Evolutionary conservation across 73 alveolate species (phyloP), one percentile per base, ranked within the genome.

Genomic region (Effrenium voratum): DNA sequence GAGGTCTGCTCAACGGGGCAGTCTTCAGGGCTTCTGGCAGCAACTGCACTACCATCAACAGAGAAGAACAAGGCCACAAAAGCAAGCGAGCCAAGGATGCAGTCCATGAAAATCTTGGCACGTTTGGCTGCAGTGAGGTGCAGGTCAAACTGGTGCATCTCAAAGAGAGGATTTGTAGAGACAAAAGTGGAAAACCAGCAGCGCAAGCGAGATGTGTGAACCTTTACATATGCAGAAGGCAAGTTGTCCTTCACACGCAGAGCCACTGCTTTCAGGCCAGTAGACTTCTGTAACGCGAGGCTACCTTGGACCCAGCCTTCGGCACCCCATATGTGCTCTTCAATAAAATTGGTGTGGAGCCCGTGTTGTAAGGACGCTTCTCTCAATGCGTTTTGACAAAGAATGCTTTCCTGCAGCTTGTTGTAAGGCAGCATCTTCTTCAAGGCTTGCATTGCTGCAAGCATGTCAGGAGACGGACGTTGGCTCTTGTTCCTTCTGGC

Each of bases 221-320:
- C 63, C 41, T 3, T 19, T 26, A 90, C 55, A 34, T 68, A 90
- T 44, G 87, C 88, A 3, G 55, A 19, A 2, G 97, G 97, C 41
- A 90, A 19, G 10, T 15, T 57, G 28, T 46, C 87, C 26, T 45
- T 87, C 97, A 90, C 52, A 1, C 3, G 46, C 41, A 30, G 2
- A 30, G n/a, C 45, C 75, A 90, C 8, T 19, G 70, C 19, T 44
- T 90, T 90, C 50, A 90, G 97, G 45, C 13, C 28, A 12, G 73
- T 41, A 1, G 97, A 90, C 19, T 76, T 66, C 5, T 41, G 36
- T 59, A 90, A 43, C 1, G 97, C 86, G 40, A 70, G 66, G 49
- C 97, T 90, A 44, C 97, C 97, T 47, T 90, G 97, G 12, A 90
- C 97, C 97, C 84, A 85, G 44, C 94, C 94, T 12, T n/a, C n/a